Percentiles rank a stretch among this genome's conserved stretches.
Conservation (phyloP, 768 basidiomycete genomes). For the Mycena galopus region DNA sequence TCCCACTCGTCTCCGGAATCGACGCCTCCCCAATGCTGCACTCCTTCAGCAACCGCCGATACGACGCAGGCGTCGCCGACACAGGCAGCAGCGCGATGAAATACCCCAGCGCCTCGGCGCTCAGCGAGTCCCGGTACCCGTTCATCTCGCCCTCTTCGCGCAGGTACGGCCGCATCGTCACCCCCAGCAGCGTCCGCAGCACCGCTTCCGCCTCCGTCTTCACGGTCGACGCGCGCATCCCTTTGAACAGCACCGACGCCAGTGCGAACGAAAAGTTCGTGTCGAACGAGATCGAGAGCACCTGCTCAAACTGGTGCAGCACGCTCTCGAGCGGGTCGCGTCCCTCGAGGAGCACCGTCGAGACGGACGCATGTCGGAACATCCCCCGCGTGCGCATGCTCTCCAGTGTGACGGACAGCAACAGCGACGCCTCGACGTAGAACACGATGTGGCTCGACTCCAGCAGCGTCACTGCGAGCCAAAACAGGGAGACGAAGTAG, state of each 20-base stretch:
- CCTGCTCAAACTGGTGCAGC: constrained; percentile 77
- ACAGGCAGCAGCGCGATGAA: constrained; percentile 84
- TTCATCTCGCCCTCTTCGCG: constrained; percentile 47
- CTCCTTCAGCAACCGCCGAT: constrained; percentile 73
- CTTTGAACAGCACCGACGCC: constrained; percentile 88
- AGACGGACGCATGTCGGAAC: constrained; percentile 68
- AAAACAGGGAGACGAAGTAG: constrained; percentile 83
- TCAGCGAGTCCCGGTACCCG: constrained; percentile 55
- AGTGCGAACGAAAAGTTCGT: constrained; percentile 85
- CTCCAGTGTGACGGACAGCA: constrained; percentile 76
- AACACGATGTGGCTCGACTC: constrained; percentile 81
- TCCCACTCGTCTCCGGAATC: constrained; percentile 52
- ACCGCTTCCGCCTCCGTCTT: constrained; percentile 71
- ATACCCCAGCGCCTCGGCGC: constrained; percentile 77
- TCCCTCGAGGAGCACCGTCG: constrained; percentile 71
- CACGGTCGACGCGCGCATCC: constrained; percentile 77
- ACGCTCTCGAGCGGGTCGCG: constrained; percentile 77
- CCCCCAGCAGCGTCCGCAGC: constrained; percentile 71
- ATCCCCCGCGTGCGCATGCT: constrained; percentile 71
- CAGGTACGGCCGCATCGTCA: constrained; percentile 64
- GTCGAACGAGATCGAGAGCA: constrained; percentile 83
- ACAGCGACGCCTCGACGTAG: constrained; percentile 75
- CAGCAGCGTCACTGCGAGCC: constrained; percentile 88
- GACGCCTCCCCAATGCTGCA: constrained; percentile 66
- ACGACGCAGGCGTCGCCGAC: constrained; percentile 68